Conservation (phyloP, 108 stramenopile genomes). For the Cyclotella distinguenda region DNA sequence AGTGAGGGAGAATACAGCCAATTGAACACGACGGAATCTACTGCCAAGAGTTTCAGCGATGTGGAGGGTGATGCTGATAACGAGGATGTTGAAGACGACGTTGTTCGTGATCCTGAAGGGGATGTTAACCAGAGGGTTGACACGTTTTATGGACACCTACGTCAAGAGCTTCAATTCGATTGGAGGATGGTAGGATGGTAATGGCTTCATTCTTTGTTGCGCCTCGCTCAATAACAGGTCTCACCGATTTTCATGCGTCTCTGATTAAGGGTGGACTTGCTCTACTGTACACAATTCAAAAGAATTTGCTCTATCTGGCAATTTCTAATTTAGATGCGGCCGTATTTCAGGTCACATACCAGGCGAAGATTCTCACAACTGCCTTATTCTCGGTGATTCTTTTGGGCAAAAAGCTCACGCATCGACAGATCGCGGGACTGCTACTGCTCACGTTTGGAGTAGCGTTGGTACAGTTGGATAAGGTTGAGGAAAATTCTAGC, state of each 20-base stretch:
- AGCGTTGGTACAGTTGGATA: constrained; percentile 80
- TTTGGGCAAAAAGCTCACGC: constrained; percentile 80
- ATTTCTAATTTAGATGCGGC: constrained; percentile 95
- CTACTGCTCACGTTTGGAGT: constrained; percentile 91
- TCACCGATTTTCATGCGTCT: too few species aligned
- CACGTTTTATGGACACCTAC: constrained; percentile 21
- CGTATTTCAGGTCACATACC: constrained; percentile 97
- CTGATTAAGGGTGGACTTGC: constrained; percentile 68
- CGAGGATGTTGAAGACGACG: background rate
- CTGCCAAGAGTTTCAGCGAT: constrained; percentile 2
- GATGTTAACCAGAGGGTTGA: background rate
- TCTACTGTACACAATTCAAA: constrained; percentile 95
- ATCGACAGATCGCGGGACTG: constrained; percentile 59
- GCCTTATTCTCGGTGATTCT: constrained; percentile 93
- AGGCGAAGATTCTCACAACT: constrained; percentile 97
- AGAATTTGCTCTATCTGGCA: constrained; percentile 96
- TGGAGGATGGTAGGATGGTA: constrained; percentile 54
- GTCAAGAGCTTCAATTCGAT: constrained; percentile 42
- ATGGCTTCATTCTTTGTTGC: background rate
- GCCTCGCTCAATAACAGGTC: too few species aligned
- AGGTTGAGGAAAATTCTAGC: constrained; percentile 35
- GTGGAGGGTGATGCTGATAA: constrained; percentile 1
- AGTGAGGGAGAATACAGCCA: constrained; percentile 24
- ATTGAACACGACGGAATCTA: constrained; percentile 5
- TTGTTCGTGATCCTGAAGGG: background rate